Conservation (phyloP, 768 basidiomycete species). For the Boletus reticulatus region DNA sequence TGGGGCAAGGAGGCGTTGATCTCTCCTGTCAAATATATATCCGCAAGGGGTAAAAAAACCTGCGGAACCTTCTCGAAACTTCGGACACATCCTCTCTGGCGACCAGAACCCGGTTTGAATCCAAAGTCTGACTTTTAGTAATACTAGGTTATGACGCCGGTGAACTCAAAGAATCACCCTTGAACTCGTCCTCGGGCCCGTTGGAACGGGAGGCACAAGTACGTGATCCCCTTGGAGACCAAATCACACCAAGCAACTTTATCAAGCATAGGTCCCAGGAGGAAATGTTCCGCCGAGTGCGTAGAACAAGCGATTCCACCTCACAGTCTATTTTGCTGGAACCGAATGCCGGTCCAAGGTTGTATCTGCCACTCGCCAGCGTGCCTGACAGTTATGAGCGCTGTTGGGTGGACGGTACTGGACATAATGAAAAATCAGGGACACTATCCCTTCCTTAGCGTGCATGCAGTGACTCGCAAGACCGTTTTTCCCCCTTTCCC, state of each 20-base stretch:
- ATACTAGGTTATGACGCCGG: too few relatives aligned
- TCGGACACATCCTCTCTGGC: slow-evolving; percentile 4
- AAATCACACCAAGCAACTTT: too few relatives aligned
- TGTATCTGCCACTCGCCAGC: background rate
- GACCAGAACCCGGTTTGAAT: too few relatives aligned
- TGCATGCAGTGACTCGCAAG: background rate
- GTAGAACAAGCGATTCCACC: too few relatives aligned
- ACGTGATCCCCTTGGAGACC: background rate
- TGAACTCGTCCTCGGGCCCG: too few relatives aligned
- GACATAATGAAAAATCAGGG: slow-evolving; percentile 8
- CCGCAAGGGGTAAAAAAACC: background rate
- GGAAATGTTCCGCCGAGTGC: too few relatives aligned
- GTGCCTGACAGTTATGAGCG: background rate
- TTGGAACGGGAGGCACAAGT: background rate
- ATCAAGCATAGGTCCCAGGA: too few relatives aligned
- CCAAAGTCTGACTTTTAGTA: too few relatives aligned
- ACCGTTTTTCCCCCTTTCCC: background rate
- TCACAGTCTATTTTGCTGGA: too few relatives aligned
- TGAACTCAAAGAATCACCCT: too few relatives aligned
- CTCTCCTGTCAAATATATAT: slow-evolving; percentile 18
- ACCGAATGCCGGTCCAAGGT: background rate
- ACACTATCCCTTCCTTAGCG: background rate
- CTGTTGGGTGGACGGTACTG: background rate
- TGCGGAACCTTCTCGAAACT: slow-evolving; percentile 35
- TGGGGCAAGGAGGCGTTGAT: background rate